Base-by-base conservation (phyloP, 2,329 filamentous ascomycete genomes). In the Neonectria ditissima region DNA sequence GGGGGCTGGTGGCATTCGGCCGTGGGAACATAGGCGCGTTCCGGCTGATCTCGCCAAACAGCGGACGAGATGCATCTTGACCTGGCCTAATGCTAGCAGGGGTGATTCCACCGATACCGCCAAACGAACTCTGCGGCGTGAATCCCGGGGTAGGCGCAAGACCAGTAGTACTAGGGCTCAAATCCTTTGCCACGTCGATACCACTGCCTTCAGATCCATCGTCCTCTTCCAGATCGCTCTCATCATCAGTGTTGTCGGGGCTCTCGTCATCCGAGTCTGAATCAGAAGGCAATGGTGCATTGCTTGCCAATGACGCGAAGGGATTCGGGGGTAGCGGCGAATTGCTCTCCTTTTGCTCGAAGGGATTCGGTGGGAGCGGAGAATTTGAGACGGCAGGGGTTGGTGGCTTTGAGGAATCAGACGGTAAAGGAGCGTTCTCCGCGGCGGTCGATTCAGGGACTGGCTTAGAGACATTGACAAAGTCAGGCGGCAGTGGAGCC, bases 111-210 rank as follows among this genome's bases (percentile, higher is more conserved):
- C 80, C 82, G 1, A 83, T 73, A 13, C 80, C 84, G 56, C 80
- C 84, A 70, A 89, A 90, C 0, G 88, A 90, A 69, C 85, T 87
- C 65, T 87, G 82, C 1, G 87, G 86, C 0, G 86, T 87, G 62
- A 84, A 80, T 28, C 84, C 81, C 61, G 85, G 81, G 14, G 84
- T 84, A 39, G 81, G 80, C 37, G 80, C 80, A 16, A 79, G 69
- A 39, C 79, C 80, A 55, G 78, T 79, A 14, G 82, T 81, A 7
- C 78, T 81, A 20, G 86, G 86, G 69, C 86, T 89, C 13, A 90
- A 77, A 53, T 91, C 88, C 70, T 89, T 87, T n/a, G 84, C 84
- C 48, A 91, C 84, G 74, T 91, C 88, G 52, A 90, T 82, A 24
- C 87, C 89, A 65, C 88, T 91, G 14, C 88, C 88, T 71, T 87